These are phyloP conservation scores for Aspergillus wentii DNA, from an alignment of 495 filamentous ascomycete genomes.

Conservation along the genomic window DNA sequence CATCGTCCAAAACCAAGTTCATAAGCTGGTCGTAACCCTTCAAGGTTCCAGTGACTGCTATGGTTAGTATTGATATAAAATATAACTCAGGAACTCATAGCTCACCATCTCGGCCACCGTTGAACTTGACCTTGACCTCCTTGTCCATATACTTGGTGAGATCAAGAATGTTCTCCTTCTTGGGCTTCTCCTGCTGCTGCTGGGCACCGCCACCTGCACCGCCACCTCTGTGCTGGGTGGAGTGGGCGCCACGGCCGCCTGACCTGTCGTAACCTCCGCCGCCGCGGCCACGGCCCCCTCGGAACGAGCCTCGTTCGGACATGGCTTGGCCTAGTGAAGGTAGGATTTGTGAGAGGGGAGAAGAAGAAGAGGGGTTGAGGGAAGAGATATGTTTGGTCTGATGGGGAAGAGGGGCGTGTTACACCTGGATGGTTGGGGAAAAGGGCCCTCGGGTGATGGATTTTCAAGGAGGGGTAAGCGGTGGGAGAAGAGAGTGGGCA, in stretches of 20 bases:
- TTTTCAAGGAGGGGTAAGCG: no score
- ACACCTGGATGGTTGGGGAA: no score
- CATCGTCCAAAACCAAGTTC: constrained; percentile 95
- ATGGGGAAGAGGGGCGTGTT: no score
- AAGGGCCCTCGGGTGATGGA: no score
- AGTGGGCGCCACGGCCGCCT: constrained; percentile 34
- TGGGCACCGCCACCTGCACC: constrained; percentile 41
- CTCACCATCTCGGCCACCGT: constrained; percentile 85
- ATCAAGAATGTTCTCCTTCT: constrained; percentile 98
- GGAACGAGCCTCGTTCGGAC: constrained; percentile 66
- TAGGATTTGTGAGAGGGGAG: constrained; percentile 6
- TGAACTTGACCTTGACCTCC: constrained; percentile 91
- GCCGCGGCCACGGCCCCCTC: constrained; percentile 49
- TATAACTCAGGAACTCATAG: constrained; percentile 5
- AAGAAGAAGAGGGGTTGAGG: constrained; percentile 4
- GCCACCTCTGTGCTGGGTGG: constrained; percentile 46
- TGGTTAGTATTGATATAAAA: constrained; percentile 4
- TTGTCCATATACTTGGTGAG: constrained; percentile 95
- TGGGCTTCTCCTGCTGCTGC: constrained; percentile 68
- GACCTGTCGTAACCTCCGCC: constrained; percentile 34
- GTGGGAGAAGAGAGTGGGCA: constrained; percentile 3
- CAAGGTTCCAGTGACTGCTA: constrained; percentile 75
- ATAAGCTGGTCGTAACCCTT: constrained; percentile 97
- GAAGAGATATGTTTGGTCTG: no score
- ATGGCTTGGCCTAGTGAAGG: constrained; percentile 35